Evolutionary conservation across 257 asterid species (phyloP).

Genomic region (Paulownia fortunei): DNA sequence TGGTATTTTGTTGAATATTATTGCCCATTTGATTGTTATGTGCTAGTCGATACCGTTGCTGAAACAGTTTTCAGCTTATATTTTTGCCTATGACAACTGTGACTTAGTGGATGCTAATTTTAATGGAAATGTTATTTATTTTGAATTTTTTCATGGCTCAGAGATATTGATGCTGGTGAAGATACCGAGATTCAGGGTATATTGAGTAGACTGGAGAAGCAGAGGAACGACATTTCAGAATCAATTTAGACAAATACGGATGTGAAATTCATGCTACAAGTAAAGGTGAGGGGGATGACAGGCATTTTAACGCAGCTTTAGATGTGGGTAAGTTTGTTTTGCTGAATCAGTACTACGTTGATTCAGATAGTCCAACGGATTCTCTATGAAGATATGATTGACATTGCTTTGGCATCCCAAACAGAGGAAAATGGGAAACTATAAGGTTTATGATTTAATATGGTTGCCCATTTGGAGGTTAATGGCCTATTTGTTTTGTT

Average conservation of each 20-base stretch:
- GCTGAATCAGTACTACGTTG: conserved; percentile 1
- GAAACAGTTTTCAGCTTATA: neutral
- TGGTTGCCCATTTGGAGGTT: neutral
- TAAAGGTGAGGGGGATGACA: conserved; percentile 35
- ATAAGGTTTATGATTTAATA: conserved; percentile 3
- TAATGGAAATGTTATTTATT: neutral
- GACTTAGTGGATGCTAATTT: conserved; percentile 5
- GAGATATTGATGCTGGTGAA: conserved; percentile 56
- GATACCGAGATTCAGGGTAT: conserved; percentile 75
- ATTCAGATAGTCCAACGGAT: neutral
- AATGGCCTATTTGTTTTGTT: conserved; percentile 14
- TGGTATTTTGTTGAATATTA: too few relatives aligned
- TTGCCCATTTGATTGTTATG: too few relatives aligned
- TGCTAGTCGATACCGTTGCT: too few relatives aligned
- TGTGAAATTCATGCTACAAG: conserved; percentile 42
- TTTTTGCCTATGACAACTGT: neutral
- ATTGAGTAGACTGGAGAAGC: conserved; percentile 77
- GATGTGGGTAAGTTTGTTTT: conserved; percentile 40
- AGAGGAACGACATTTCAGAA: conserved; percentile 64
- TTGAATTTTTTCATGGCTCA: conserved; percentile 37
- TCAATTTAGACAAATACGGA: conserved; percentile 44
- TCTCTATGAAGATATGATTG: conserved; percentile 19
- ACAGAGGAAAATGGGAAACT: neutral
- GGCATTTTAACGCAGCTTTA: conserved; percentile 37
- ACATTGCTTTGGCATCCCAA: neutral